These are phyloP conservation scores for Coprinopsis strossmayeri DNA, from an alignment of 768 basidiomycete species.

Conservation along the genomic window DNA sequence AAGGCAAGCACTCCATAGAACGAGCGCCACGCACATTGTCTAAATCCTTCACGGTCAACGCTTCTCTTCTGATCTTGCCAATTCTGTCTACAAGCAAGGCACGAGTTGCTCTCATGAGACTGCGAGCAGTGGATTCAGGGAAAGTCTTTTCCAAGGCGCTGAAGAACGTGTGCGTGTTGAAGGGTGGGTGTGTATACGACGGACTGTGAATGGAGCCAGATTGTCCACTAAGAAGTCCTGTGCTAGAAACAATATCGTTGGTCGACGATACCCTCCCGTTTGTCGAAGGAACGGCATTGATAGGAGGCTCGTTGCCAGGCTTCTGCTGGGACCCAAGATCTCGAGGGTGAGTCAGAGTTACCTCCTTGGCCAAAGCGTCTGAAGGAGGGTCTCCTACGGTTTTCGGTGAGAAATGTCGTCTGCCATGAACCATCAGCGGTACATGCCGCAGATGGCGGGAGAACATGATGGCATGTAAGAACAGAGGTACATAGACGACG, in stretches of 20 bases:
- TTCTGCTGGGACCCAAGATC: conserved; percentile 14
- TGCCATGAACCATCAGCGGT: neutral
- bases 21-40: conserved; percentile 67
- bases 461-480: conserved; percentile 1
- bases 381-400: conserved; percentile 15
- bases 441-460: neutral
- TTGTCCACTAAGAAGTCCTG: conserved; percentile 2
- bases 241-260: neutral
- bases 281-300: conserved; percentile 5
- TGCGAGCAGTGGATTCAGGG: conserved; percentile 64
- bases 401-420: conserved; percentile 1
- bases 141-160: conserved; percentile 65
- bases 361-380: conserved; percentile 1
- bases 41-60: conserved; percentile 67
- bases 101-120: conserved; percentile 79
- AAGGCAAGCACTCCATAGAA: neutral
- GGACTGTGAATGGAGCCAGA: conserved; percentile 17
- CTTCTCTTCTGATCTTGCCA: conserved; percentile 64
- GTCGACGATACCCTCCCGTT: conserved; percentile 1
- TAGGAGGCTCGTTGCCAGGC: conserved; percentile 13
- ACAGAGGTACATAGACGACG: neutral
- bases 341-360: conserved; percentile 18
- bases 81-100: conserved; percentile 74
- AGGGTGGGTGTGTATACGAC: conserved; percentile 64
- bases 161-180: conserved; percentile 79